Conservation (phyloP, 2,329 filamentous ascomycete species). For the Fusarium haematococcum region DNA sequence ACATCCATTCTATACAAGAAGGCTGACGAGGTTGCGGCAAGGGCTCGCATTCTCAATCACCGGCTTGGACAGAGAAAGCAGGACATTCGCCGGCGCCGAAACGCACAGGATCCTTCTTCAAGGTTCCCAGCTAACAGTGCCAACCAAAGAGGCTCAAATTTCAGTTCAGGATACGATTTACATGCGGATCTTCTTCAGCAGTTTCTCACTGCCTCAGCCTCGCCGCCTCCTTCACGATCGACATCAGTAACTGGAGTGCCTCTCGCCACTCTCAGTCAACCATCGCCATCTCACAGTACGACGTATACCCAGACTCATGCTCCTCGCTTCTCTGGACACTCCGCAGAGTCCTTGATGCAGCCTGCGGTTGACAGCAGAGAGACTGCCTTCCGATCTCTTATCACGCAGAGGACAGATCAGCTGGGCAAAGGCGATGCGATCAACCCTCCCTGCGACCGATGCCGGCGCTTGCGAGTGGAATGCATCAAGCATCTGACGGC, state of each 20-base stretch:
- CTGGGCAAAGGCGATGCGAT: slow-evolving; percentile 80
- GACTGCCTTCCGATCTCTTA: slow-evolving; percentile 62
- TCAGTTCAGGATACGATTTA: slow-evolving; percentile 57
- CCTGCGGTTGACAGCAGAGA: slow-evolving; percentile 43
- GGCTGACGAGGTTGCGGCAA: slow-evolving; percentile 76
- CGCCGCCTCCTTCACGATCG: slow-evolving; percentile 43
- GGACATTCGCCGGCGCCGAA: slow-evolving; percentile 46
- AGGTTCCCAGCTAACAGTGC: slow-evolving; percentile 52
- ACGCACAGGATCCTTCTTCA: slow-evolving; percentile 46
- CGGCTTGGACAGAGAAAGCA: slow-evolving; percentile 62
- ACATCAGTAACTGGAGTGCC: slow-evolving; percentile 45
- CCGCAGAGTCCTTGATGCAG: slow-evolving; percentile 42
- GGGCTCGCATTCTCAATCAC: slow-evolving; percentile 82
- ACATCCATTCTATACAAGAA: slow-evolving; percentile 81
- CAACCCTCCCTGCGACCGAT: slow-evolving; percentile 86
- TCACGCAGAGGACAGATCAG: slow-evolving; percentile 81
- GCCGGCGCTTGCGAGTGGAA: slow-evolving; percentile 81
- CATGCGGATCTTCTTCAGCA: slow-evolving; percentile 68
- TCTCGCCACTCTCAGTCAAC: slow-evolving; percentile 37
- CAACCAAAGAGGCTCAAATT: slow-evolving; percentile 38
- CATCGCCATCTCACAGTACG: slow-evolving; percentile 43
- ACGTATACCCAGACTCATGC: slow-evolving; percentile 33
- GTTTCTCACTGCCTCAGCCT: slow-evolving; percentile 51
- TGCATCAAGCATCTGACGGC: slow-evolving; percentile 89
- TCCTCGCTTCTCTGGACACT: slow-evolving; percentile 30